Evolutionary conservation across 768 basidiomycete species (phyloP).

Genomic region (Collybiopsis luxurians): DNA sequence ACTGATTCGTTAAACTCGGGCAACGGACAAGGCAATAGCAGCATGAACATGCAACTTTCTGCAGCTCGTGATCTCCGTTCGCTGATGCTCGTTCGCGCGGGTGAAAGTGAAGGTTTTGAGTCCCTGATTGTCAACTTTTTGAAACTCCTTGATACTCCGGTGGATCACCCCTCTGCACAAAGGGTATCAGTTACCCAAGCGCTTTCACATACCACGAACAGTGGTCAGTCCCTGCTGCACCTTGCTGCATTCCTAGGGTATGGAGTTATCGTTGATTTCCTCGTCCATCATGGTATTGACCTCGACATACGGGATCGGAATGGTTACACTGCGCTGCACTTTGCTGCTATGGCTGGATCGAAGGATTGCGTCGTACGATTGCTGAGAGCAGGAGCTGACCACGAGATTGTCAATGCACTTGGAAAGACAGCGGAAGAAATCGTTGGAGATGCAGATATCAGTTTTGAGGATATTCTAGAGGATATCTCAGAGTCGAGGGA

Average conservation of each 20-base stretch:
- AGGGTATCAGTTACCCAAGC: slow-evolving; percentile 47
- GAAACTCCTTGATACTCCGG: slow-evolving; percentile 65
- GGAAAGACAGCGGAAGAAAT: slow-evolving; percentile 72
- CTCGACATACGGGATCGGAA: slow-evolving; percentile 84
- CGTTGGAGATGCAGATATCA: slow-evolving; percentile 9
- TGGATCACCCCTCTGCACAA: slow-evolving; percentile 41
- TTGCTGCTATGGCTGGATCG: slow-evolving; percentile 70
- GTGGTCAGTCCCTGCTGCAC: slow-evolving; percentile 88
- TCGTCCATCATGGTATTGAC: slow-evolving; percentile 72
- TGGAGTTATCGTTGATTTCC: slow-evolving; percentile 62
- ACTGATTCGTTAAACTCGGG: slow-evolving; percentile 34
- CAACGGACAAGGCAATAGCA: slow-evolving; percentile 25
- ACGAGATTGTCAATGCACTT: slow-evolving; percentile 67
- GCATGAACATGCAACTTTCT: slow-evolving; percentile 55
- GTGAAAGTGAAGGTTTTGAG: slow-evolving; percentile 67
- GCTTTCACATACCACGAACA: slow-evolving; percentile 67
- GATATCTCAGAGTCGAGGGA: background rate
- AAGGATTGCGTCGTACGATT: slow-evolving; percentile 63
- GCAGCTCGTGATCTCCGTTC: slow-evolving; percentile 47
- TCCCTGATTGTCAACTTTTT: slow-evolving; percentile 78
- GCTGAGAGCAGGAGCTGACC: slow-evolving; percentile 77
- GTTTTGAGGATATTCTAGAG: slow-evolving; percentile 1
- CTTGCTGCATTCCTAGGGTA: slow-evolving; percentile 81
- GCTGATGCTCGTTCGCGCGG: slow-evolving; percentile 51
- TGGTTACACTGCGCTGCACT: slow-evolving; percentile 88